Evolutionary conservation across 441 rosid genomes (phyloP).

Genomic region (Brassica balearica): DNA sequence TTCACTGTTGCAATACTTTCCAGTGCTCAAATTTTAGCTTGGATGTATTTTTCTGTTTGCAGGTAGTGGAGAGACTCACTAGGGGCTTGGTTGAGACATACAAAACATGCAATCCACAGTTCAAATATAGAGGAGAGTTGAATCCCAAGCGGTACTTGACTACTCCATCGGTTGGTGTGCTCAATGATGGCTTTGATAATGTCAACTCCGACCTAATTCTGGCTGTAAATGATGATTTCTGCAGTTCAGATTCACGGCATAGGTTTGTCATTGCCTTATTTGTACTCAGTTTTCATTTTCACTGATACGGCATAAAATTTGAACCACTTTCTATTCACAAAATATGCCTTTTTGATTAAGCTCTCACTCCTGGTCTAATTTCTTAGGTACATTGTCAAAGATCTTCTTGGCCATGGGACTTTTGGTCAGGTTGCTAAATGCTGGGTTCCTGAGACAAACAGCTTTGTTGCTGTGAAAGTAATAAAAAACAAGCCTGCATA

Average conservation of each 20-base stretch:
- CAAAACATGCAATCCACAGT: conserved; percentile 86
- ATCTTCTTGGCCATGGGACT: conserved; percentile 99
- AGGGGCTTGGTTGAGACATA: conserved; percentile 94
- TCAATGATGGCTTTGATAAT: conserved; percentile 96
- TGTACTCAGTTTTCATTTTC: conserved; percentile 6
- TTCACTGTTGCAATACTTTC: conserved; percentile 27
- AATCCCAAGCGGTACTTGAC: conserved; percentile 98
- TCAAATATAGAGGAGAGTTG: conserved; percentile 92
- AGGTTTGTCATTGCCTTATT: conserved; percentile 64
- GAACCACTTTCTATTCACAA: conserved; percentile 13
- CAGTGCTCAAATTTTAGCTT: conserved; percentile 25
- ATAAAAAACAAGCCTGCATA: conserved; percentile 99
- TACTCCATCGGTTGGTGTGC: conserved; percentile 91
- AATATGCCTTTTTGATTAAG: conserved; percentile 24
- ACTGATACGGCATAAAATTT: background rate
- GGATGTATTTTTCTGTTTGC: conserved; percentile 49
- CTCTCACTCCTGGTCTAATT: conserved; percentile 32
- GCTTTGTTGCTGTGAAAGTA: conserved; percentile 94
- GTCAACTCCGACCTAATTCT: conserved; percentile 96
- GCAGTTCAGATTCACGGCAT: conserved; percentile 74
- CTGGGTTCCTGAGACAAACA: conserved; percentile 78
- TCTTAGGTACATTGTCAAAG: conserved; percentile 95
- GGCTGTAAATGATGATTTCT: conserved; percentile 74
- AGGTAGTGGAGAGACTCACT: conserved; percentile 91
- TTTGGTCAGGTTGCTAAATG: conserved; percentile 99